These are phyloP conservation scores for Chalaropsis thielavioides DNA, from an alignment of 2,329 filamentous ascomycete species.

Conservation along the genomic window DNA sequence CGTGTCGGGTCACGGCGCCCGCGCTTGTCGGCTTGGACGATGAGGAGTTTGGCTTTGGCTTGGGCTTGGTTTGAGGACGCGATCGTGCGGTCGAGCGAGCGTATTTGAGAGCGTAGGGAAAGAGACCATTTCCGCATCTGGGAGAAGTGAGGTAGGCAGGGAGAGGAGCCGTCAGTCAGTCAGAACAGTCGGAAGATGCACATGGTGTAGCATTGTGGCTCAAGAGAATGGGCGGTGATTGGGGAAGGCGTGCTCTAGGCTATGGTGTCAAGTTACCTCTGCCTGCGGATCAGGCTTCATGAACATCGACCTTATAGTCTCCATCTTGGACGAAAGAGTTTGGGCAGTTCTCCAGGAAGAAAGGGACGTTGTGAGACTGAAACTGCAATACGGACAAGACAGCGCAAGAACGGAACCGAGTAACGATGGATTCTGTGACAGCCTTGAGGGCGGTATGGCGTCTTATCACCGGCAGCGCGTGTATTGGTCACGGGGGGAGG, in stretches of 20 bases:
- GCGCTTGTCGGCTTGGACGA: slow-evolving; percentile 67
- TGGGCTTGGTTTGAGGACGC: slow-evolving; percentile 63
- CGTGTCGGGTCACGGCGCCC: slow-evolving; percentile 67
- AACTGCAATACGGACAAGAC: not conserved
- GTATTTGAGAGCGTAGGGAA: slow-evolving; percentile 76
- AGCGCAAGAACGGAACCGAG: not conserved
- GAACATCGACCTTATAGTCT: slow-evolving; percentile 73
- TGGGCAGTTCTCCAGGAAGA: too few species aligned
- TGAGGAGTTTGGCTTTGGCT: slow-evolving; percentile 69
- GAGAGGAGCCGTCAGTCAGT: not conserved
- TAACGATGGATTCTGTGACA: not conserved
- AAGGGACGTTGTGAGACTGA: too few species aligned
- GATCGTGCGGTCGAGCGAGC: slow-evolving; percentile 92
- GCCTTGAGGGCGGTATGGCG: not conserved
- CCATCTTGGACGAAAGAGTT: slow-evolving; percentile 45
- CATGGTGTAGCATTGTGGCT: not conserved
- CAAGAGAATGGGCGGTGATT: not conserved
- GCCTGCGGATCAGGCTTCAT: slow-evolving; percentile 84
- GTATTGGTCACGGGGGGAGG: too few species aligned
- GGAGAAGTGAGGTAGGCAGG: not conserved
- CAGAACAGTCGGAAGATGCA: not conserved
- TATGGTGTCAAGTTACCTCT: slow-evolving; percentile 45
- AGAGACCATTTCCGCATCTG: slow-evolving; percentile 92
- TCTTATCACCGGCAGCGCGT: not conserved
- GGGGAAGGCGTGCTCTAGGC: not conserved